Conservation (phyloP, 768 basidiomycete genomes). For the Kwoniella sp. region DNA sequence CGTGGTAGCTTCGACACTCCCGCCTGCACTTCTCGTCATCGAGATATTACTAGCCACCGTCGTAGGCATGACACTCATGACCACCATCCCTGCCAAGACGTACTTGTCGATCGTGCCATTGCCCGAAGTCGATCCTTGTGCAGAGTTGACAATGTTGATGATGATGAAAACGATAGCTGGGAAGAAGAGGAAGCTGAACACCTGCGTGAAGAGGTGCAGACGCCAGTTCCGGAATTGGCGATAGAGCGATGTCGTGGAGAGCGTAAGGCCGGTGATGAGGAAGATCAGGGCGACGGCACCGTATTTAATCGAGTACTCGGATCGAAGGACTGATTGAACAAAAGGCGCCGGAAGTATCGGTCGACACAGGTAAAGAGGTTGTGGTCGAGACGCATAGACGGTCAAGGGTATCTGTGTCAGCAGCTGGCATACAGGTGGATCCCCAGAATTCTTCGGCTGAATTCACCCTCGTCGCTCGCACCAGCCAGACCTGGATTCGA, state of each 20-base stretch:
- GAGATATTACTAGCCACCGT: conserved; percentile 52
- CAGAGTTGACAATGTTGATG: conserved; percentile 39
- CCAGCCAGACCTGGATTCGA: too few relatives aligned
- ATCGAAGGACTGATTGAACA: conserved; percentile 25
- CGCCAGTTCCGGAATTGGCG: conserved; percentile 42
- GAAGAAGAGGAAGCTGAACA: conserved; percentile 45
- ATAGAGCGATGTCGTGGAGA: conserved; percentile 36
- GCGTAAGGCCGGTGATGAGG: conserved; percentile 48
- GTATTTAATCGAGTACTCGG: conserved; percentile 45
- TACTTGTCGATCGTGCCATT: conserved; percentile 37
- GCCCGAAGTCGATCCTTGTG: conserved; percentile 10
- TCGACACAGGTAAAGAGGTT: too few relatives aligned
- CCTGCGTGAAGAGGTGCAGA: conserved; percentile 46
- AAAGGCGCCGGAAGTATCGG: background rate
- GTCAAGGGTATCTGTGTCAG: too few relatives aligned
- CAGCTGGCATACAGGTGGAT: too few relatives aligned
- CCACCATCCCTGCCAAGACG: conserved; percentile 43
- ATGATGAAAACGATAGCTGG: conserved; percentile 45
- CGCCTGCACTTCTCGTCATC: conserved; percentile 45
- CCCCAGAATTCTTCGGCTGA: too few relatives aligned
- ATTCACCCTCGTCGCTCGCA: too few relatives aligned
- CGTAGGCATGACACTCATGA: conserved; percentile 46
- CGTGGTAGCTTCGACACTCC: conserved; percentile 46
- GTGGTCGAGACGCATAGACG: too few relatives aligned
- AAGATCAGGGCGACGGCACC: conserved; percentile 47